A percentile compares a stretch with the other conserved stretches of the same genome.
phyloP scores from a whole-genome alignment of 78 protist genomes.

The Capsaspora owczarzaki region DNA sequence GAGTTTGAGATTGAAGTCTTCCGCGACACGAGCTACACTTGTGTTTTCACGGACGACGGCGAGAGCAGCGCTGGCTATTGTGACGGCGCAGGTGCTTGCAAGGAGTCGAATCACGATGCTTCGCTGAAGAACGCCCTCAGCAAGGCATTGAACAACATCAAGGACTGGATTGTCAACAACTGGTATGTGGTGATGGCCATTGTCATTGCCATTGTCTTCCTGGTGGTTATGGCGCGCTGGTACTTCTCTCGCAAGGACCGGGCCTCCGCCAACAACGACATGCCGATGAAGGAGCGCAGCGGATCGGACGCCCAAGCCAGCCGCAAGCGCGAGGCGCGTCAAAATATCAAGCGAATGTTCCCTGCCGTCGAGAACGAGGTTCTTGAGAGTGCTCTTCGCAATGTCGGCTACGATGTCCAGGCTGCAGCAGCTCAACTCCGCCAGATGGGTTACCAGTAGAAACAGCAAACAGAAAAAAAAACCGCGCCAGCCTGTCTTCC shows the following conservation, averaged over 20 bases:
- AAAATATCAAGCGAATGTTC: constrained; percentile 1
- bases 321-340: no score
- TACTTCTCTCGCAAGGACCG: no score
- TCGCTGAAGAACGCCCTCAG: neutral
- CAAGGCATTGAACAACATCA: neutral
- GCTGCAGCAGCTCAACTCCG: neutral
- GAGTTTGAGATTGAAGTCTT: neutral
- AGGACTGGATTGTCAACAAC: neutral
- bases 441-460: neutral
- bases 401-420: neutral
- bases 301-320: no score
- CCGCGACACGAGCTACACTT: neutral
- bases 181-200: neutral
- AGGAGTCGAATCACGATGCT: neutral
- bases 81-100: neutral
- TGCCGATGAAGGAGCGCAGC: no score
- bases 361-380: neutral
- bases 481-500: no score
- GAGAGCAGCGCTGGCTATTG: neutral
- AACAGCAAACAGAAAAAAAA: no score
- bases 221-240: neutral
- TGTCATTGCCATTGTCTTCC: neutral
- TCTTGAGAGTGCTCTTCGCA: neutral
- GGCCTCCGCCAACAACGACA: no score
- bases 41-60: neutral